These are phyloP conservation scores for Aspergillus biplanus DNA, from an alignment of 495 filamentous ascomycete species.

Conservation along the genomic window DNA sequence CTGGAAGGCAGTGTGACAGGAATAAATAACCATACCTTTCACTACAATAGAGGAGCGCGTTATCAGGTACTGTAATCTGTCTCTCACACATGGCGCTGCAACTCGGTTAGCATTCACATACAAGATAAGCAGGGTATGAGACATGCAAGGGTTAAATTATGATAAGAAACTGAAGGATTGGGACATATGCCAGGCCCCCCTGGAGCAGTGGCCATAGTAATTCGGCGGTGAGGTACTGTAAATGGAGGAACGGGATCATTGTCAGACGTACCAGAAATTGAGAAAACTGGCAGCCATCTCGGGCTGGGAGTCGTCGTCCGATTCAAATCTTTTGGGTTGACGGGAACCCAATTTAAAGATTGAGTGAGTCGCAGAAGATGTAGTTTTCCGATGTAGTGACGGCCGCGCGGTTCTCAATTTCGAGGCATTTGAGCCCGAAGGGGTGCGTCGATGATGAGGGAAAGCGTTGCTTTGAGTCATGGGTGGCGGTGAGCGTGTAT, in stretches of 20 bases:
- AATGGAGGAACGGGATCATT: constrained; percentile 6
- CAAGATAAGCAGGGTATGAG: constrained; percentile 27
- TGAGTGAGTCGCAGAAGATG: constrained; percentile 36
- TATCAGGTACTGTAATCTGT: constrained; percentile 68
- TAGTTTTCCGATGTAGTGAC: constrained; percentile 41
- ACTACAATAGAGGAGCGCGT: constrained; percentile 61
- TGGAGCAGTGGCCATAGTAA: not conserved
- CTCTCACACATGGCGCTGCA: constrained; percentile 65
- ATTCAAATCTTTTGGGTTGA: constrained; percentile 26
- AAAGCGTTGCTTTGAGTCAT: constrained; percentile 45
- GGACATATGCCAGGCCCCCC: constrained; percentile 10
- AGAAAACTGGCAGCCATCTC: constrained; percentile 66
- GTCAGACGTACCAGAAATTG: constrained; percentile 63
- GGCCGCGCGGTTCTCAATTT: constrained; percentile 41
- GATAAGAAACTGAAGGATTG: constrained; percentile 24
- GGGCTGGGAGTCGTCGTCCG: constrained; percentile 48
- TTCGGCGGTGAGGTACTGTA: constrained; percentile 15
- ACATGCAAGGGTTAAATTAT: constrained; percentile 27
- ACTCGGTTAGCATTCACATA: constrained; percentile 33
- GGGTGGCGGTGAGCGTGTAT: constrained; percentile 45
- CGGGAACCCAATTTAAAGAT: constrained; percentile 49
- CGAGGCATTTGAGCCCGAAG: constrained; percentile 39
- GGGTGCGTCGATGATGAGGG: constrained; percentile 40
- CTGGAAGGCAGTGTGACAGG: constrained; percentile 22
- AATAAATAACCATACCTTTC: constrained; percentile 47